Evolutionary conservation across 495 filamentous ascomycete species (phyloP).

Genomic region (Platismatia glauca): DNA sequence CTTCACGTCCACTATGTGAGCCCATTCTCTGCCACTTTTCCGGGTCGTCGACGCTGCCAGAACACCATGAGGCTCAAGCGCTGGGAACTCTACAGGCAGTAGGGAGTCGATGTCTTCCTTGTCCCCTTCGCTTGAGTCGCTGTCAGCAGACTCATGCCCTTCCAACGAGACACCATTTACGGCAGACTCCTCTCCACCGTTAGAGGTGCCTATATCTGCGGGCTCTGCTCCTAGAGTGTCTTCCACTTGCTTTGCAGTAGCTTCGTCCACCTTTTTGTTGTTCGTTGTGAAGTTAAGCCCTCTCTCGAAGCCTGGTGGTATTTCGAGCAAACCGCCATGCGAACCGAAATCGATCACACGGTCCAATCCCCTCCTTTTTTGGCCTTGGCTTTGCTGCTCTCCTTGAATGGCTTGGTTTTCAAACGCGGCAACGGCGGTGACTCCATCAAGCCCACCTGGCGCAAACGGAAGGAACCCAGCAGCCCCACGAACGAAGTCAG

Average conservation of each 20-base stretch:
- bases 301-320: constrained; percentile 72
- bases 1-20: constrained; percentile 94
- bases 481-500: constrained; percentile 90
- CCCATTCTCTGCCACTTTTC: constrained; percentile 80
- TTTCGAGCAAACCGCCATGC: constrained; percentile 69
- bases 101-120: constrained; percentile 83
- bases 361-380: constrained; percentile 47
- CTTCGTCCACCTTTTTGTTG: constrained; percentile 44
- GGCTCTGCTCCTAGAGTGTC: constrained; percentile 64
- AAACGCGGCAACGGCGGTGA: constrained; percentile 68
- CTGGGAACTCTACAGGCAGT: constrained; percentile 88
- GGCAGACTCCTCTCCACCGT: constrained; percentile 27
- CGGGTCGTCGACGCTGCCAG: constrained; percentile 64
- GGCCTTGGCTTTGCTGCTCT: constrained; percentile 37
- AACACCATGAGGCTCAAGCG: constrained; percentile 72
- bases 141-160: constrained; percentile 7
- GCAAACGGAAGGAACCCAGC: constrained; percentile 95
- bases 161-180: not conserved
- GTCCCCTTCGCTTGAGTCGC: constrained; percentile 30
- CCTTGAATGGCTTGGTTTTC: constrained; percentile 52
- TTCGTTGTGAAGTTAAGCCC: constrained; percentile 67
- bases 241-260: constrained; percentile 63
- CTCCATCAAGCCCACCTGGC: constrained; percentile 80
- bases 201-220: constrained; percentile 27
- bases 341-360: constrained; percentile 71